Conservation (phyloP, 1,284 basidiomycete species). For the Cutaneotrichosporon cutaneum region DNA sequence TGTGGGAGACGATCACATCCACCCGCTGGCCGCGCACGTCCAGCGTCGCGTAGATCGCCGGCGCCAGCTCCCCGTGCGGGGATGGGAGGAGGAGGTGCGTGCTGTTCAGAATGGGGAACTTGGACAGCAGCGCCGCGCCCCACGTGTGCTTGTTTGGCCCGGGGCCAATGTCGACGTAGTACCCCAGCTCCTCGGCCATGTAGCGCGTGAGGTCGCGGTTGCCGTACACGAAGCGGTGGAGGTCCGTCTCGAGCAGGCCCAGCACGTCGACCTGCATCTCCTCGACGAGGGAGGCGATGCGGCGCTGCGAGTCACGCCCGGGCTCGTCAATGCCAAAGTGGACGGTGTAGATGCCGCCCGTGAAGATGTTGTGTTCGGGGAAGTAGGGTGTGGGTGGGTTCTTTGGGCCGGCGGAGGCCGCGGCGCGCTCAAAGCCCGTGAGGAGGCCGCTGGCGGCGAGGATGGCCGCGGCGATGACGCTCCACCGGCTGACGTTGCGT, state of each 20-base stretch:
- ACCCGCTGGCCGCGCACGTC: conserved; percentile 74
- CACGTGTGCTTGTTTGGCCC: conserved; percentile 88
- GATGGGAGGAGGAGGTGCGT: conserved; percentile 88
- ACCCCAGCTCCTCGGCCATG: conserved; percentile 74
- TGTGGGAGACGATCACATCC: conserved; percentile 87
- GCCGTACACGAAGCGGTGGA: conserved; percentile 80
- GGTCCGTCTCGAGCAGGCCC: conserved; percentile 81
- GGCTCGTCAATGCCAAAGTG: conserved; percentile 84
- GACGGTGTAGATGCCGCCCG: conserved; percentile 89
- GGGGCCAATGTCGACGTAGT: conserved; percentile 69
- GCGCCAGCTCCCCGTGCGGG: conserved; percentile 79
- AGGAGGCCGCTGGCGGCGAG: conserved; percentile 25
- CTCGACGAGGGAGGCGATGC: conserved; percentile 71
- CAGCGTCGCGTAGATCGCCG: conserved; percentile 84
- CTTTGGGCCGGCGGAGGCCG: neutral
- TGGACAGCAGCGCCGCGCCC: conserved; percentile 80
- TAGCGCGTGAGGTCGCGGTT: conserved; percentile 84
- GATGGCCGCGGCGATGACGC: conserved; percentile 44
- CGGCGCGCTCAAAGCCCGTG: conserved; percentile 4
- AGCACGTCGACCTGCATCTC: conserved; percentile 76
- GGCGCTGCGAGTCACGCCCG: conserved; percentile 77
- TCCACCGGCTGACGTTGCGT: conserved; percentile 23
- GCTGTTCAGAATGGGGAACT: conserved; percentile 89
- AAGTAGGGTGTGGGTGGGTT: conserved; percentile 60
- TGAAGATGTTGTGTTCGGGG: conserved; percentile 65